Conservation (phyloP, 2,329 filamentous ascomycete genomes). For the Macrophomina pseudophaseolina region DNA sequence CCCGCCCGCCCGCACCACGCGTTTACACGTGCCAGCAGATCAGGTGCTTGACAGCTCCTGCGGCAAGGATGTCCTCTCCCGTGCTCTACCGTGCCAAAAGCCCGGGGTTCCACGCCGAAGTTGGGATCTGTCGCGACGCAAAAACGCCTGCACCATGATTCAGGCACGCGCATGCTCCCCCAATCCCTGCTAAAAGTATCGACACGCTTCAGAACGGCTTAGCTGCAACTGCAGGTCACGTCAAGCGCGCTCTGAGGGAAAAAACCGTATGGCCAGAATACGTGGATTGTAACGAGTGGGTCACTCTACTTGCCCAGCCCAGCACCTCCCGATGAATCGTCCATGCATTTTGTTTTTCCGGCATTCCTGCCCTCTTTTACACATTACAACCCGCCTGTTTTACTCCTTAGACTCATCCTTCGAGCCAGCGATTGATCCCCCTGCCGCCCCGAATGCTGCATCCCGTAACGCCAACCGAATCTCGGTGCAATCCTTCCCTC, state of each 20-base stretch:
- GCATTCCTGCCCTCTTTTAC: conserved; percentile 6
- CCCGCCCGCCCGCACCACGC: not conserved
- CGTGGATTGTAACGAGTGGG: conserved; percentile 1
- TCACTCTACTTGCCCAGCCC: not conserved
- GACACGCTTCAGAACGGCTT: conserved; percentile 12
- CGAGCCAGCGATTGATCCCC: not conserved
- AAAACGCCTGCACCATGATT: conserved; percentile 2
- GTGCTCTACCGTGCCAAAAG: conserved; percentile 6
- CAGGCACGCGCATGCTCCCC: not conserved
- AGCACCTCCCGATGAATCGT: not conserved
- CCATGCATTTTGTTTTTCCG: not conserved
- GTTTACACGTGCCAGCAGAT: conserved; percentile 7
- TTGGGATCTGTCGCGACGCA: not conserved
- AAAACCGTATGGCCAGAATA: conserved; percentile 1
- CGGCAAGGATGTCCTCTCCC: conserved; percentile 11
- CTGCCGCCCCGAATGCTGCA: not conserved
- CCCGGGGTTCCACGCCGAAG: conserved; percentile 8
- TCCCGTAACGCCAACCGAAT: conserved; percentile 10
- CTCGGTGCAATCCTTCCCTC: not conserved
- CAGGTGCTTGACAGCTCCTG: conserved; percentile 7
- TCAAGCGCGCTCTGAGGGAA: not conserved
- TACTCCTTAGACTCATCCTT: not conserved
- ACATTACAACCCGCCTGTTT: not conserved
- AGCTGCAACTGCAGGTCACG: conserved; percentile 14
- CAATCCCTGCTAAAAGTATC: conserved; percentile 8